Evolutionary conservation across 768 basidiomycete genomes (phyloP), one percentile per base, ranked within the genome.

Genomic region (Trichaptum fuscoviolaceum): DNA sequence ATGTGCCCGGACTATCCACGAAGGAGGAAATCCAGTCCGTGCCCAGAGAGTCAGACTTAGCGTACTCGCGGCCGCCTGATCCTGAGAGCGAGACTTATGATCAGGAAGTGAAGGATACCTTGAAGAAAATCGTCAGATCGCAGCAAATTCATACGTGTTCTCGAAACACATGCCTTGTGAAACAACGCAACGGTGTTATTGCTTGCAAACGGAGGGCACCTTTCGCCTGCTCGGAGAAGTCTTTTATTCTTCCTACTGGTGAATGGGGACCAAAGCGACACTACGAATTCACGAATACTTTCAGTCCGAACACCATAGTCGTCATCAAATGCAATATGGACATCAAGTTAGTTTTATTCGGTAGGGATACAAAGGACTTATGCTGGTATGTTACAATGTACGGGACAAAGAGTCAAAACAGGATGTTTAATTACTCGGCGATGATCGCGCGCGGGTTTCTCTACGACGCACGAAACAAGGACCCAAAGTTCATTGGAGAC

Each of bases 321-420:
- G 69, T 71, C 34, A 63, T 64, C 0, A 67, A 73, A 0, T 80
- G 77, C 66, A 84, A 85, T 65, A 77, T 83, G 64, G 79, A 85
- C 65, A 58, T 57, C 0, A 84, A 84, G 61, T 66, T 84, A 0
- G 25, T 83, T 0, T 79, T 77, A 0, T 78, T 78, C 70, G 77
- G 75, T 0, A 24, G 24, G 0, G 78, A 79, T 2, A 81, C 81
- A 0, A 73, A 71, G 27, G 70, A 75, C 35, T 60, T 80, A 0
- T 70, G 75, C 0, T 80, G 70, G 59, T 83, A 83, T 65, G 64
- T 77, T 0, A 78, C 74, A 0, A 63, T 10, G 0, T 83, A 83
- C 63, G 66, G 69, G 0, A 70, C 74, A 0, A 84, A 83, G 67
- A 75, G 76, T 15, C 81, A 82, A 62, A 60, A 64, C 9, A 67